Evolutionary conservation across 257 asterid genomes (phyloP), one percentile per base, ranked within the genome.

Genomic region (Gardenia jasminoides): DNA sequence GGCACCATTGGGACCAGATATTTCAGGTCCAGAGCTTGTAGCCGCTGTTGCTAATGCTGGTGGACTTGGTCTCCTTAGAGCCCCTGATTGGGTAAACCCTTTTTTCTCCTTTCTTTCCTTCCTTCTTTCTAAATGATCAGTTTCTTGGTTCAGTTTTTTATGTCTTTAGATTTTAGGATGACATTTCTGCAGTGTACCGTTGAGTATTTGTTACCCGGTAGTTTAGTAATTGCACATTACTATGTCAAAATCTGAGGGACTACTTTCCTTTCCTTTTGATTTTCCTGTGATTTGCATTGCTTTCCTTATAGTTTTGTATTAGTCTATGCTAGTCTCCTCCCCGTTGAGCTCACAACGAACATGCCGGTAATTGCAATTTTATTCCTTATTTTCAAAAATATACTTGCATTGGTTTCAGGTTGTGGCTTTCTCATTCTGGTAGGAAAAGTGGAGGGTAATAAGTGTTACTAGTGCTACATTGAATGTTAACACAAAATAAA

Each of bases 1-100:
- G 82, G 96, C 97, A 24, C 97, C 97, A n/a, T 44, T 94, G 76
- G 97, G 98, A 7, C 97, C 98, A 1, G 98, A 94, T 74, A 88
- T 94, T 76, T 92, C 98, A 7, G 88, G 93, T 47, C 97, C 97
- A 10, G 89, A 90, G 71, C 96, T 94, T 6, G 97, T 91, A 5
- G 97, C 98, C 13, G 96, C 96, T 70, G 94, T 92, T 76, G 97
- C 97, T 10, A 92, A 90, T 73, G 88, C 97, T 30, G 97, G 94
- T 54, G 91, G 85, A 10, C 90, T 94, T 70, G 97, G 90, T 76
- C 59, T 92, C 70, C 96, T 92, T 44, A 81, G 97, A 81, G 86
- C 86, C n/a, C 97, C 97, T 74, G 96, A 90, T 83, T 88, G 97
- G 96, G 97, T 94, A 41, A 16, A 43, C 15, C 24, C 12, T 44